These are phyloP conservation scores for Lasiodiplodia citricola DNA, from an alignment of 2,329 filamentous ascomycete genomes.

Conservation along the genomic window DNA sequence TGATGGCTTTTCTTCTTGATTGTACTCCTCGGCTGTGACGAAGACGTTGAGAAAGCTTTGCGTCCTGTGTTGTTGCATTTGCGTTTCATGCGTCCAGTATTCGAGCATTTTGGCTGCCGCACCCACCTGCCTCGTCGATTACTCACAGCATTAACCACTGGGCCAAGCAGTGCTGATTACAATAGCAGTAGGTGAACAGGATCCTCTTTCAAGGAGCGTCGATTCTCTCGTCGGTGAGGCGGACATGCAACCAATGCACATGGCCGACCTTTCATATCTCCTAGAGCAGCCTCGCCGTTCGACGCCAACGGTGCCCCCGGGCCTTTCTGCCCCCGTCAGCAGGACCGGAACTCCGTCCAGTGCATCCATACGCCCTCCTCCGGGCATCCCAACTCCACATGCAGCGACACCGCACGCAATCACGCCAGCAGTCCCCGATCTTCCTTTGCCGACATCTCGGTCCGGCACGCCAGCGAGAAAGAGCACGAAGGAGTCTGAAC, in stretches of 20 bases:
- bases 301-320: slow-evolving; percentile 54
- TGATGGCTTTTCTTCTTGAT: slow-evolving; percentile 43
- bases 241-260: slow-evolving; percentile 41
- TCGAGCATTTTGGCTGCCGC: slow-evolving; percentile 28
- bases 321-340: slow-evolving; percentile 44
- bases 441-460: slow-evolving; percentile 23
- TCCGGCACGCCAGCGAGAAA: slow-evolving; percentile 19
- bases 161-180: slow-evolving; percentile 46
- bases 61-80: slow-evolving; percentile 7
- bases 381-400: slow-evolving; percentile 18
- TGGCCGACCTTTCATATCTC: slow-evolving; percentile 29
- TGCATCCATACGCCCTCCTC: slow-evolving; percentile 22
- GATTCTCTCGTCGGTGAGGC: slow-evolving; percentile 71
- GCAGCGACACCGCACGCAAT: slow-evolving; percentile 14
- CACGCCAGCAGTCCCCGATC: slow-evolving; percentile 22
- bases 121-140: slow-evolving; percentile 26
- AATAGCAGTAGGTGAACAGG: slow-evolving; percentile 23
- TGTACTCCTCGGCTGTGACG: slow-evolving; percentile 43
- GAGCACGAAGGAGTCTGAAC: slow-evolving; percentile 20
- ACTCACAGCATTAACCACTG: neutral
- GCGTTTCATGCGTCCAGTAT: slow-evolving; percentile 9
- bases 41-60: slow-evolving; percentile 37
- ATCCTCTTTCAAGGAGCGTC: slow-evolving; percentile 58
- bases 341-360: slow-evolving; percentile 20
- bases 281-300: slow-evolving; percentile 47